Evolutionary conservation across 257 asterid species (phyloP).

Genomic region (Fraxinus excelsior): DNA sequence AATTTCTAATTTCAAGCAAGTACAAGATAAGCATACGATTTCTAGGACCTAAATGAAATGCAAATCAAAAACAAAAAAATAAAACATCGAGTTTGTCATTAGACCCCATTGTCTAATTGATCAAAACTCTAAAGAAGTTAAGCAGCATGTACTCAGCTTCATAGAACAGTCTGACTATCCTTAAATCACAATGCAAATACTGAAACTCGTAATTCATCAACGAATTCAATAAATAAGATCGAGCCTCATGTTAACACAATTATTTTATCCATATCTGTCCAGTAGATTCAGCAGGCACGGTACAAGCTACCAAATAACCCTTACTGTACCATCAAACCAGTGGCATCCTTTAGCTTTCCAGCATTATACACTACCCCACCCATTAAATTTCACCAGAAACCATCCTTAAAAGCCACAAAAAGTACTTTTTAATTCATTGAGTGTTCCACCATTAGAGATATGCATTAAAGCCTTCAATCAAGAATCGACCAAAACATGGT

Average conservation of each 20-base stretch:
- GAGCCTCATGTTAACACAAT: neutral
- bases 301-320: neutral
- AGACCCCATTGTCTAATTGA: neutral
- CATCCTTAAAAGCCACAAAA: conserved; percentile 1
- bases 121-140: neutral
- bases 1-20: neutral
- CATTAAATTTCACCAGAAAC: neutral
- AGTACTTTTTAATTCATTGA: neutral
- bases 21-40: conserved; percentile 1
- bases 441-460: neutral
- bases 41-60: neutral
- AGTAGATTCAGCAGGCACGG: neutral
- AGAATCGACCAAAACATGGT: neutral
- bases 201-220: neutral
- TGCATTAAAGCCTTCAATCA: neutral
- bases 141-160: neutral
- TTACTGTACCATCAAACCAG: neutral
- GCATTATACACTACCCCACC: conserved; percentile 7
- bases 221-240: neutral
- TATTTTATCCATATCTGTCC: neutral
- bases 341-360: conserved; percentile 2
- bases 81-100: neutral
- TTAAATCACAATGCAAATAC: neutral
- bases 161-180: neutral
- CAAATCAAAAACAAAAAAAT: neutral